phyloP scores from a whole-genome alignment of 164 flowering plant species.

The Magnolia officinalis region DNA sequence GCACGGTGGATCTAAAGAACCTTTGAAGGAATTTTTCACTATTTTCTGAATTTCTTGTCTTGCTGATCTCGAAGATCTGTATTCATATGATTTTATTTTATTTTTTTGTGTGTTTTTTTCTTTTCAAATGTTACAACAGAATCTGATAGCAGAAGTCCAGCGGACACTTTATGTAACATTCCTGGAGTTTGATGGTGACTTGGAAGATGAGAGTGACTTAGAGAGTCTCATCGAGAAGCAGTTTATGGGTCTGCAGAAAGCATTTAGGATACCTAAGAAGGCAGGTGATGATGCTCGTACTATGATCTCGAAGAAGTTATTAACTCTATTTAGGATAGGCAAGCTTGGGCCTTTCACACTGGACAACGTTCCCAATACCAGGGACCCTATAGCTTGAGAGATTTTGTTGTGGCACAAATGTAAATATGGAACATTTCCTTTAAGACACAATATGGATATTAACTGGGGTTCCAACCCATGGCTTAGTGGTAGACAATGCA shows the following conservation, averaged over 20 bases:
- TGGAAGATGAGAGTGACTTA: slow-evolving; percentile 70
- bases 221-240: slow-evolving; percentile 71
- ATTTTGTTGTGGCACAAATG: background rate
- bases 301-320: slow-evolving; percentile 80
- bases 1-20: background rate
- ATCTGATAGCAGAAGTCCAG: slow-evolving; percentile 66
- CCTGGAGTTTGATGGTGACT: slow-evolving; percentile 60
- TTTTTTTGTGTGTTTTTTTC: background rate
- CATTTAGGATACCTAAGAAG: slow-evolving; percentile 66
- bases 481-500: too few relatives aligned
- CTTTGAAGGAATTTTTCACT: background rate
- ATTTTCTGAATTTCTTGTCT: background rate
- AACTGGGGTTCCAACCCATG: background rate
- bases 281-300: slow-evolving; percentile 65
- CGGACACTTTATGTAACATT: slow-evolving; percentile 48
- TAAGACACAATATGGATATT: background rate
- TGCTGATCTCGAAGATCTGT: background rate
- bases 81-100: background rate
- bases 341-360: slow-evolving; percentile 87
- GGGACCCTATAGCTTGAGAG: slow-evolving; percentile 1
- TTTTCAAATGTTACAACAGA: slow-evolving; percentile 32
- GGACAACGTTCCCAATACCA: slow-evolving; percentile 60
- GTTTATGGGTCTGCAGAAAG: slow-evolving; percentile 71
- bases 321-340: slow-evolving; percentile 76
- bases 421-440: background rate